Percentiles rank a stretch among this genome's conserved stretches.
Evolutionary conservation across 805 yeast genomes (phyloP).

Genomic region (Danielia reshetovae): DNA sequence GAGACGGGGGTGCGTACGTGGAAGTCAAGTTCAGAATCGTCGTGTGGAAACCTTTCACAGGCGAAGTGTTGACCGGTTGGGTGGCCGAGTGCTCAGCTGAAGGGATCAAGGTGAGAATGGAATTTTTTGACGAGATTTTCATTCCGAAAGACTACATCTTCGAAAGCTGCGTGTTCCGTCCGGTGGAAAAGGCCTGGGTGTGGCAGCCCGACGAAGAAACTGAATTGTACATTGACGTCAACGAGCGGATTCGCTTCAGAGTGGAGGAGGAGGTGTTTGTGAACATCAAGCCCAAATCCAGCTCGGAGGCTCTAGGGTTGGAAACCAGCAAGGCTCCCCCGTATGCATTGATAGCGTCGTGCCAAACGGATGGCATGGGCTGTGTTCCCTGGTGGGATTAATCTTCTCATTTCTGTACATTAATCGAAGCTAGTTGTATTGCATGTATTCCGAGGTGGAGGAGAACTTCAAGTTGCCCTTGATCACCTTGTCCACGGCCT

Average conservation of each 20-base stretch:
- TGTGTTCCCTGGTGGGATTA: constrained; percentile 94
- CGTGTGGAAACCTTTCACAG: constrained; percentile 90
- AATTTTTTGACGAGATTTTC: constrained; percentile 87
- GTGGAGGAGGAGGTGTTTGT: constrained; percentile 86
- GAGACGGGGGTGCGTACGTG: constrained; percentile 87
- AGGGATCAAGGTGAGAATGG: constrained; percentile 81
- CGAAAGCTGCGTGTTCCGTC: constrained; percentile 63
- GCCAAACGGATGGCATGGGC: constrained; percentile 97
- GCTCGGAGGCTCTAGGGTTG: constrained; percentile 44
- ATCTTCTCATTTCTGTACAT: not conserved
- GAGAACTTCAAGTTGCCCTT: constrained; percentile 98
- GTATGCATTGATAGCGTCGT: constrained; percentile 80
- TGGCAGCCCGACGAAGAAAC: constrained; percentile 81
- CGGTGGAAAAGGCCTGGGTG: constrained; percentile 91
- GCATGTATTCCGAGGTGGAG: constrained; percentile 97
- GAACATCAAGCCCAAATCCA: constrained; percentile 76
- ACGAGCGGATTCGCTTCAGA: constrained; percentile 88
- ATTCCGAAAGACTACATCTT: constrained; percentile 81
- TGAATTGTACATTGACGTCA: constrained; percentile 77
- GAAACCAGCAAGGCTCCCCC: constrained; percentile 60
- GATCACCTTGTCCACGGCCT: constrained; percentile 97
- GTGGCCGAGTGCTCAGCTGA: constrained; percentile 82
- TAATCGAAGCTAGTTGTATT: constrained; percentile 61
- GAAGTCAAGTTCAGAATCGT: constrained; percentile 71
- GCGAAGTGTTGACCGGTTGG: constrained; percentile 92